Evolutionary conservation across 306 rosid genomes (phyloP).

Genomic region (Prunus mira): DNA sequence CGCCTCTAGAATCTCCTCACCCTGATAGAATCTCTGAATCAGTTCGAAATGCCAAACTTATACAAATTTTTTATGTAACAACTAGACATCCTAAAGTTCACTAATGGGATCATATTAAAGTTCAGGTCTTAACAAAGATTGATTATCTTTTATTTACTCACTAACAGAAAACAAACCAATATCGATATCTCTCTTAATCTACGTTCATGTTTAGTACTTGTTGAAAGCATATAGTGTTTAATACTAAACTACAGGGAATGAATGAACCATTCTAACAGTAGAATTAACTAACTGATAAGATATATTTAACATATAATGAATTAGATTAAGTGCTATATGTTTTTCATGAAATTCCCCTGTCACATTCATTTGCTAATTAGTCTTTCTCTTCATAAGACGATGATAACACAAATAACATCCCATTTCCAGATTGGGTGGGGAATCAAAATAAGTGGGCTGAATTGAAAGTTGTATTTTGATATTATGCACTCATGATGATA

Average conservation of each 20-base stretch:
- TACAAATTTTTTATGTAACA: neutral
- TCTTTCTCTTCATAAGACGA: neutral
- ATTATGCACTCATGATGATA: neutral
- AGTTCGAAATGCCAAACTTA: constrained; percentile 5
- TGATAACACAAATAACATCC: neutral
- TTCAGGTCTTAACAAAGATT: neutral
- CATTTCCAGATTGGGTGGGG: neutral
- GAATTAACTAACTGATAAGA: neutral
- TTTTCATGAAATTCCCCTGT: neutral
- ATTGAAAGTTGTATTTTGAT: constrained; percentile 1
- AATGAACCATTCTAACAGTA: neutral
- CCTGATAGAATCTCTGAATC: constrained; percentile 47
- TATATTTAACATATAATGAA: neutral
- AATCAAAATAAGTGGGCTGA: neutral
- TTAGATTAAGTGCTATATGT: neutral
- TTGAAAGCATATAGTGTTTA: neutral
- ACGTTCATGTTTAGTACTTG: neutral
- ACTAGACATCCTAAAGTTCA: neutral
- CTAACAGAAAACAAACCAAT: neutral
- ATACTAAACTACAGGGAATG: neutral
- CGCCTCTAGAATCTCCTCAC: constrained; percentile 49
- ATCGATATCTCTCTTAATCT: neutral
- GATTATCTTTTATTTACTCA: neutral
- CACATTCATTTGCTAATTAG: neutral
- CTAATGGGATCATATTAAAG: neutral